phyloP scores from a whole-genome alignment of 306 rosid species.

The Castanea mollissima region DNA sequence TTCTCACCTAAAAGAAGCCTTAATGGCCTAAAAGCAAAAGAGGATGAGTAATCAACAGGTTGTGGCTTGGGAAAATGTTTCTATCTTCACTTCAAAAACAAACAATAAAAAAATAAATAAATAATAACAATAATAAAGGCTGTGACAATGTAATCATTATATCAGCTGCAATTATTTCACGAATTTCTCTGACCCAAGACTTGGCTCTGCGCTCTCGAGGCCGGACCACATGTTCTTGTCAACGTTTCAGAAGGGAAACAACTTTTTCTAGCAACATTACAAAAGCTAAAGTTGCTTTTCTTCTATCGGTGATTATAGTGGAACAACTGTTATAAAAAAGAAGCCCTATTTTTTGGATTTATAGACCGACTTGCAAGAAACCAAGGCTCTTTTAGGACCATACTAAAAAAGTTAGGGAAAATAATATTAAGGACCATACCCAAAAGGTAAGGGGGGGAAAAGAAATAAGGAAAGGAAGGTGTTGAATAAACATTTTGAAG shows the following conservation, averaged over 20 bases:
- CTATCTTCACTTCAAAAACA: too few relatives aligned
- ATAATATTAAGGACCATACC: too few relatives aligned
- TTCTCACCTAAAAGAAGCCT: too few relatives aligned
- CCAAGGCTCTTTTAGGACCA: not conserved
- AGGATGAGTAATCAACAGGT: too few relatives aligned
- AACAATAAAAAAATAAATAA: too few relatives aligned
- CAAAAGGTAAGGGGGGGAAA: too few relatives aligned
- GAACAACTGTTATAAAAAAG: conserved; percentile 2
- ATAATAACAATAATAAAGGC: not conserved
- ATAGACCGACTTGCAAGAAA: not conserved
- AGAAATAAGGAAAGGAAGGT: too few relatives aligned
- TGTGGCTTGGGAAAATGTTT: too few relatives aligned
- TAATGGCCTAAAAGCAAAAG: too few relatives aligned
- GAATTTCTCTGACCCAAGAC: not conserved
- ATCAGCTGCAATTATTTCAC: not conserved
- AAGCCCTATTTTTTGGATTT: not conserved
- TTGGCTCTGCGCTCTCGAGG: not conserved
- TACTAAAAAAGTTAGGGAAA: too few relatives aligned
- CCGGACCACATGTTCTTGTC: conserved; percentile 25
- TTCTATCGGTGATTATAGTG: not conserved
- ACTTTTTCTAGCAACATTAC: not conserved
- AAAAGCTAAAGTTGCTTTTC: conserved; percentile 8
- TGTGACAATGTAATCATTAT: not conserved
- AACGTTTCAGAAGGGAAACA: conserved; percentile 21
- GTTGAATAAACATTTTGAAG: too few relatives aligned